phyloP scores from a whole-genome alignment of 257 asterid species.

The Penstemon newberryi region DNA sequence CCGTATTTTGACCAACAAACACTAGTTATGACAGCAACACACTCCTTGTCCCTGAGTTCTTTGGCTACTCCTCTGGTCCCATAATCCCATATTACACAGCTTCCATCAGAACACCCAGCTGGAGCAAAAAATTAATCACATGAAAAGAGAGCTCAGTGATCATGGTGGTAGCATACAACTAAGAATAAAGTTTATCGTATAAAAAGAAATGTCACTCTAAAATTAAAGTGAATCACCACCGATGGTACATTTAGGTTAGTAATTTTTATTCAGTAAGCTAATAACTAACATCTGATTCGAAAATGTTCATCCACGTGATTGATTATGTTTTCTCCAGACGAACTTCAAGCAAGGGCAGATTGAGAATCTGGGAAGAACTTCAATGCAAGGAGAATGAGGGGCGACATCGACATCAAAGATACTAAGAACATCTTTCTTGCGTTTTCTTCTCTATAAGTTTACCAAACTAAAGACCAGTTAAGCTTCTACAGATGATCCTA shows the following conservation, averaged over 20 bases:
- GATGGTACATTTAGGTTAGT: not conserved
- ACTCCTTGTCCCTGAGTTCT: constrained; percentile 65
- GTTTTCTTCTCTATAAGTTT: not conserved
- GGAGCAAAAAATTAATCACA: constrained; percentile 19
- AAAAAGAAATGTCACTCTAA: constrained; percentile 10
- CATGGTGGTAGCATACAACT: constrained; percentile 20
- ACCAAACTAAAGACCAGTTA: not conserved
- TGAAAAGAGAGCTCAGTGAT: constrained; percentile 13
- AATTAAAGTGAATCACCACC: not conserved
- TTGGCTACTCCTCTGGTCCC: constrained; percentile 83
- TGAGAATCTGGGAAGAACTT: not conserved
- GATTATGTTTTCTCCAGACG: not conserved
- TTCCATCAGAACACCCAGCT: constrained; percentile 97
- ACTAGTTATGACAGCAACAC: constrained; percentile 76
- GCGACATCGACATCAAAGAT: not conserved
- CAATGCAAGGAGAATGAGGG: not conserved
- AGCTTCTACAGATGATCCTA: not conserved
- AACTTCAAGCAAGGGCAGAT: not conserved
- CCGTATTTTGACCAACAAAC: constrained; percentile 91
- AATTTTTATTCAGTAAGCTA: not conserved
- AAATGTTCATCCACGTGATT: too few species aligned
- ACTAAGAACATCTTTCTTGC: not conserved
- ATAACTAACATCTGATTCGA: too few species aligned
- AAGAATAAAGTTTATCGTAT: constrained; percentile 8
- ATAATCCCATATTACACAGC: constrained; percentile 89